Percentiles rank a stretch among this genome's conserved stretches.
Conservation (phyloP, 352 stramenopile genomes). For the Heterotrichella gracilis region DNA sequence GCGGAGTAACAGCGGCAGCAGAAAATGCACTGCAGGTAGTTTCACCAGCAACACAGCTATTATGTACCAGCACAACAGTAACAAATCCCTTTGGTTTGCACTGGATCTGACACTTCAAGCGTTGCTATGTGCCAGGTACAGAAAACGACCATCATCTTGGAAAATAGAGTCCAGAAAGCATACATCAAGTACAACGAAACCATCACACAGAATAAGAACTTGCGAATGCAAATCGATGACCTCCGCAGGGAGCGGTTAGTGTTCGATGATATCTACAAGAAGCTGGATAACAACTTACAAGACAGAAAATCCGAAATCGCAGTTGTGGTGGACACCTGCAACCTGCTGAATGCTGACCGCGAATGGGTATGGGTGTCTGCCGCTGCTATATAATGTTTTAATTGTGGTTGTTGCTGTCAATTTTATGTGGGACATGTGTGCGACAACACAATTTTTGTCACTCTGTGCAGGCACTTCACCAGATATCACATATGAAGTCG, state of each 20-base stretch:
- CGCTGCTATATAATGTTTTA: too few species aligned
- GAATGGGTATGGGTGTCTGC: too few species aligned
- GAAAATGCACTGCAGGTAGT: too few species aligned
- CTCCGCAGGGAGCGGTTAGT: constrained; percentile 54
- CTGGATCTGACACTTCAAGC: too few species aligned
- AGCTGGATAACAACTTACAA: constrained; percentile 39
- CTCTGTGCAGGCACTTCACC: constrained; percentile 35
- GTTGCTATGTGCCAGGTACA: too few species aligned
- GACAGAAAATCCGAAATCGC: constrained; percentile 39
- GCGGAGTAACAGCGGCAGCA: too few species aligned
- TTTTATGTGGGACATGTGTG: too few species aligned
- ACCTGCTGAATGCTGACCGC: constrained; percentile 36
- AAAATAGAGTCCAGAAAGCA: constrained; percentile 74
- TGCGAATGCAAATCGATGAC: constrained; percentile 61
- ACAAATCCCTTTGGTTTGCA: too few species aligned
- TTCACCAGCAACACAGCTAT: too few species aligned
- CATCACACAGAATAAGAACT: constrained; percentile 50
- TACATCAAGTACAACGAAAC: constrained; percentile 80
- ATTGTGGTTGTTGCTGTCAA: too few species aligned
- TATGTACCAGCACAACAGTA: too few species aligned
- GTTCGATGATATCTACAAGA: constrained; percentile 66
- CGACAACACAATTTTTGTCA: too few species aligned
- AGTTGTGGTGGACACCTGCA: constrained; percentile 34
- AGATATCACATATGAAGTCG: constrained; percentile 34
- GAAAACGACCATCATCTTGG: constrained; percentile 76